These are phyloP conservation scores for Colletotrichum somersetense DNA, from an alignment of 2,329 filamentous ascomycete species.

Conservation along the genomic window DNA sequence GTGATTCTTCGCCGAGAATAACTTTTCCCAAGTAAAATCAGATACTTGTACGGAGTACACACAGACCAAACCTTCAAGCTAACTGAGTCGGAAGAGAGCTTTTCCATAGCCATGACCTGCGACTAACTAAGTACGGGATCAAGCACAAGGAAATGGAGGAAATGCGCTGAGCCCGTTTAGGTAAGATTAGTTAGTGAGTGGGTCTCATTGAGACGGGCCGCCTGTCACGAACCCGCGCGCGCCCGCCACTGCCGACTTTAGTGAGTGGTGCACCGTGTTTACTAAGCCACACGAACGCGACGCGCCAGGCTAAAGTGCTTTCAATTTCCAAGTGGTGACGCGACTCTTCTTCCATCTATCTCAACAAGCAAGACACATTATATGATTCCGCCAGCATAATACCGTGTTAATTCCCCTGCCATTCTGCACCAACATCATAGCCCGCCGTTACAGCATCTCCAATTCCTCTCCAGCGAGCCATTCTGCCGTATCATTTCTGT, in stretches of 20 bases:
- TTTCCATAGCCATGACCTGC: background rate
- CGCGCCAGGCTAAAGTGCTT: background rate
- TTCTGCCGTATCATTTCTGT: no score
- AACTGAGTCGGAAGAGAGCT: background rate
- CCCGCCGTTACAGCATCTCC: background rate
- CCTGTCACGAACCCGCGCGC: no score
- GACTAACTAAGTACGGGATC: no score
- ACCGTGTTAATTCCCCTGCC: background rate
- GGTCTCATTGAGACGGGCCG: no score
- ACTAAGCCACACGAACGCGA: background rate
- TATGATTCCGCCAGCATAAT: background rate
- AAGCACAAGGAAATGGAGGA: no score
- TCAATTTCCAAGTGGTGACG: background rate
- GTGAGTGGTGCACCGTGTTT: no score
- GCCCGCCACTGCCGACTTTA: no score
- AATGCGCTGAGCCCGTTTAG: no score
- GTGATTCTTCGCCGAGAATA: background rate
- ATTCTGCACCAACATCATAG: background rate
- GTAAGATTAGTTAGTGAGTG: background rate
- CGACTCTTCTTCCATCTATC: background rate
- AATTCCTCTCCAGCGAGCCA: background rate
- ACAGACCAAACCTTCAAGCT: background rate
- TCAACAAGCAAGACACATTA: background rate
- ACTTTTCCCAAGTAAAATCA: background rate
- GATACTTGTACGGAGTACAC: background rate